Evolutionary conservation across 176 grass and related monocot species (phyloP), one percentile per base, ranked within the genome.

Genomic region (Avena sativa): DNA sequence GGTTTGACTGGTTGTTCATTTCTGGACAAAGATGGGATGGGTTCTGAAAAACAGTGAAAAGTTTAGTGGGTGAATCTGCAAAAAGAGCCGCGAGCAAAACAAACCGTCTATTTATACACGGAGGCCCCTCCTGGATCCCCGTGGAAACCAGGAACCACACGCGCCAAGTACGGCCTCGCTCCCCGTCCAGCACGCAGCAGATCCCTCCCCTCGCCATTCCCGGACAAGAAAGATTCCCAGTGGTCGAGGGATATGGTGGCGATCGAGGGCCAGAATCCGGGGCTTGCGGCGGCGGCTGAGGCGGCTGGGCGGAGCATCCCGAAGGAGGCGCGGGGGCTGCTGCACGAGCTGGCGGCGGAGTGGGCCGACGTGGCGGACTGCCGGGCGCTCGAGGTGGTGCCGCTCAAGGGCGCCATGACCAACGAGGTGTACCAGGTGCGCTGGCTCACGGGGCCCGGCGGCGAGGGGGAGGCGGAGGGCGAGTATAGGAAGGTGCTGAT

Each of bases 401-500:
- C 84, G 71, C 58, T 95, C 74, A 92, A 87, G 86, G 93, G 93
- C 3, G 93, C 93, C 59, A 89, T 95, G 93, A 95, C 93, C 16
- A 95, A 95, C 89, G 84, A 86, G 89, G 93, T 95, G 11, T 93
- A 89, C 80, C 77, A 95, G 88, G 86, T 91, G 46, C 82, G 76
- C 8, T 95, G 91, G 93, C 83, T 28, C 30, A 57, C 81, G 25
- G 70, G 64, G 12, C 28, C 40, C 67, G 57, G 16, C 13, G 78
- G 28, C 17, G 70, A 1, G 52, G 76, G 21, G 6, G 82, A n/a
- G 71, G 30, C 28, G 16, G 51, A 0, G 2, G 12, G 17, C n/a
- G 43, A 89, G 43, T 50, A 50, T 23, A 9, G 86, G 84, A 95
- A 85, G 81, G 93, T 93, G 70, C 84, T 95, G 51, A 60, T 95